Evolutionary conservation across 805 yeast genomes (phyloP).

Genomic region (Sugiyamaella mastotermitis): DNA sequence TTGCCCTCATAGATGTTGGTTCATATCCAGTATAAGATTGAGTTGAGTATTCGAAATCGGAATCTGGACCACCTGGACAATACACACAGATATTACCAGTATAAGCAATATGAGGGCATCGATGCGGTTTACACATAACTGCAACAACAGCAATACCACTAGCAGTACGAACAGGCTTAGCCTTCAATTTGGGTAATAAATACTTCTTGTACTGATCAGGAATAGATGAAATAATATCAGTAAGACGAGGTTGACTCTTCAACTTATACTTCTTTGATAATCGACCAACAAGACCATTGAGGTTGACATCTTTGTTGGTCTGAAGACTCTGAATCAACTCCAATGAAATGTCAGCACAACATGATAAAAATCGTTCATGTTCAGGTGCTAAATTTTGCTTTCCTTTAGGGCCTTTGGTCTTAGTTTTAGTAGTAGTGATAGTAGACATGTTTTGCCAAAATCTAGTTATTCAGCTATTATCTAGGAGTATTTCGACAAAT

Average conservation of each 20-base stretch:
- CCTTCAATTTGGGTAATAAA: constrained; percentile 85
- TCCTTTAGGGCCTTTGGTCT: constrained; percentile 22
- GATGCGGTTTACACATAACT: constrained; percentile 98
- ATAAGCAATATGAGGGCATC: constrained; percentile 98
- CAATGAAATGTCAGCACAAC: constrained; percentile 86
- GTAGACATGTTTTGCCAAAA: no score
- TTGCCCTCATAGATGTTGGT: constrained; percentile 99
- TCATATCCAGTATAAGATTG: constrained; percentile 98
- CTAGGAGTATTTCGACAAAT: no score
- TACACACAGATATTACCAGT: constrained; percentile 97
- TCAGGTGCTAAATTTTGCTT: constrained; percentile 79
- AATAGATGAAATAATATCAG: constrained; percentile 90
- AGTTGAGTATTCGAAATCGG: constrained; percentile 95
- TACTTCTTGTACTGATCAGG: constrained; percentile 95
- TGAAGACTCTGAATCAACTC: constrained; percentile 77
- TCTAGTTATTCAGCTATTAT: no score
- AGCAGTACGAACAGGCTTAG: constrained; percentile 98
- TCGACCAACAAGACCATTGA: constrained; percentile 82
- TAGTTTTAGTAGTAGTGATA: no score
- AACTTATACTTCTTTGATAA: constrained; percentile 86
- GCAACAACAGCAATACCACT: constrained; percentile 99
- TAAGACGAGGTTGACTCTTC: constrained; percentile 86
- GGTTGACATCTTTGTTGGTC: constrained; percentile 69
- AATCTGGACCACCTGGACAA: constrained; percentile 99
- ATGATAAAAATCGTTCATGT: constrained; percentile 84